These are phyloP conservation scores for Hanseniaspora thailandica DNA, from an alignment of 805 yeast genomes.

Conservation along the genomic window DNA sequence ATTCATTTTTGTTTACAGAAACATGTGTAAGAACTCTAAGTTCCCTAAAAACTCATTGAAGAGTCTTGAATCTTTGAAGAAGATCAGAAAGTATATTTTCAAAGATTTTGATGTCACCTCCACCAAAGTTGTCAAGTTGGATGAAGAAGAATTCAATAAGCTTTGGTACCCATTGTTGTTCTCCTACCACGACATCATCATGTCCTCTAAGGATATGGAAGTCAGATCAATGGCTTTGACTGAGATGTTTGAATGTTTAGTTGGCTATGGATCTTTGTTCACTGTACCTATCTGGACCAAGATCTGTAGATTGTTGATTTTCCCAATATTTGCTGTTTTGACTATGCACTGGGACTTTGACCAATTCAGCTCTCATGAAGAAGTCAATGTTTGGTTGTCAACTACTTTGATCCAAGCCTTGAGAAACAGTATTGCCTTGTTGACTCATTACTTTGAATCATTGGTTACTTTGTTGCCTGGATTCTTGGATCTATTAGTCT, in stretches of 20 bases:
- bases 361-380: conserved; percentile 62
- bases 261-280: conserved; percentile 68
- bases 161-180: conserved; percentile 79
- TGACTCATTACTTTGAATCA: conserved; percentile 69
- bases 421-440: conserved; percentile 71
- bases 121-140: conserved; percentile 21
- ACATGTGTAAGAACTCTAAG: conserved; percentile 69
- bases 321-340: conserved; percentile 81
- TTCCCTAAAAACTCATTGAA: conserved; percentile 73
- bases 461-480: conserved; percentile 67
- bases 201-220: conserved; percentile 89
- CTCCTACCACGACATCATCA: conserved; percentile 77
- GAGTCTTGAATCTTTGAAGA: conserved; percentile 61
- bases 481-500: conserved; percentile 60
- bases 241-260: conserved; percentile 67
- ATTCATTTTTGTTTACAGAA: conserved; percentile 63
- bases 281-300: conserved; percentile 69
- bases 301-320: conserved; percentile 62
- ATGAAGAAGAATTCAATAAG: conserved; percentile 39
- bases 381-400: conserved; percentile 87
- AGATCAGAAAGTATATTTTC: conserved; percentile 41
- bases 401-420: conserved; percentile 93
- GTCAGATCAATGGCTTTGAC: conserved; percentile 82
- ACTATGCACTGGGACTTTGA: conserved; percentile 44
- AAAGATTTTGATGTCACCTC: conserved; percentile 21